Evolutionary conservation across 371 early-diverging fungal species (phyloP).

Genomic region (Mortierella polycephala): DNA sequence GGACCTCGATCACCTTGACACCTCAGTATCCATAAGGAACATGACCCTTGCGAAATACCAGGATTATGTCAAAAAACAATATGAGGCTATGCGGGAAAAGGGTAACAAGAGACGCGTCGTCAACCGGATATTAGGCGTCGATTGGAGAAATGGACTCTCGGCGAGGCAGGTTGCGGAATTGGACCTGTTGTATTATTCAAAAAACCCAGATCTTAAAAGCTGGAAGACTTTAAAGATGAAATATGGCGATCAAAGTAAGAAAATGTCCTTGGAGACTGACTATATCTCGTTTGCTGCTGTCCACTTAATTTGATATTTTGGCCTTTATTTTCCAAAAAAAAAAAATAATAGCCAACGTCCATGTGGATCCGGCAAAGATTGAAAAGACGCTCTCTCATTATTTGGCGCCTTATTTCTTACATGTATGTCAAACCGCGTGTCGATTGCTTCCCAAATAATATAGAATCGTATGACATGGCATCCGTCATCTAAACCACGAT

Average conservation of each 20-base stretch:
- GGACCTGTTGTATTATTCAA: constrained; percentile 51
- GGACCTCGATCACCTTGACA: constrained; percentile 26
- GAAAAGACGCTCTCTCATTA: constrained; percentile 32
- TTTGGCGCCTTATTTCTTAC: constrained; percentile 19
- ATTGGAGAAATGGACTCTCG: constrained; percentile 56
- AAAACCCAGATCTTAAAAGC: constrained; percentile 34
- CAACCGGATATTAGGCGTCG: constrained; percentile 46
- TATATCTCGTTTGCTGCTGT: not conserved
- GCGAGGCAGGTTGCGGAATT: constrained; percentile 58
- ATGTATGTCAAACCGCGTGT: not conserved
- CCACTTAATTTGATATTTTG: no score
- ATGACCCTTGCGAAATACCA: constrained; percentile 14
- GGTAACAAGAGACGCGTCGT: constrained; percentile 41
- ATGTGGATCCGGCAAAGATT: constrained; percentile 31
- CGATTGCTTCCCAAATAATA: not conserved
- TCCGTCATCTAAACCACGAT: no score
- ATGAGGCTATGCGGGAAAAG: constrained; percentile 34
- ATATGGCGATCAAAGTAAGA: constrained; percentile 35
- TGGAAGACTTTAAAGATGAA: constrained; percentile 55
- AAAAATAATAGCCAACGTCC: not conserved
- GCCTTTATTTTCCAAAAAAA: not conserved
- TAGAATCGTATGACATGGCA: no score
- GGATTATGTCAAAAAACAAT: constrained; percentile 21
- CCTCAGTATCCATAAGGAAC: not conserved
- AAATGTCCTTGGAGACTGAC: not conserved